Percentiles rank a stretch among this genome's conserved stretches.
phyloP scores from a whole-genome alignment of 768 basidiomycete genomes.

The Lactifluus volemus region DNA sequence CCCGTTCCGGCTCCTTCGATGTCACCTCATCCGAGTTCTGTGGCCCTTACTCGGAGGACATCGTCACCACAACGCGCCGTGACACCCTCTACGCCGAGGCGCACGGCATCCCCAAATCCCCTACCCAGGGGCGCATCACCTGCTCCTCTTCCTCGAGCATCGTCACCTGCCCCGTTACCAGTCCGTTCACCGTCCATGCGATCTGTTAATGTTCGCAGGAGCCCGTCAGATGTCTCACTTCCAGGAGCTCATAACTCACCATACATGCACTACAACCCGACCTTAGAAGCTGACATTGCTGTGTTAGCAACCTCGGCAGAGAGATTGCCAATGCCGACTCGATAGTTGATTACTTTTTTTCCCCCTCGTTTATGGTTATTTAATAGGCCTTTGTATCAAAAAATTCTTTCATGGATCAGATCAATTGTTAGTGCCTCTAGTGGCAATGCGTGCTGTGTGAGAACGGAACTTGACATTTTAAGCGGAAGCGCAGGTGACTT shows the following conservation, averaged over 20 bases:
- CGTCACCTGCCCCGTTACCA: constrained; percentile 10
- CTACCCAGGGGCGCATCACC: constrained; percentile 10
- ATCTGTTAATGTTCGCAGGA: neutral
- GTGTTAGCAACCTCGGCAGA: constrained; percentile 11
- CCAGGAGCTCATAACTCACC: constrained; percentile 16
- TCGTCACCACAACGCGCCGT: neutral
- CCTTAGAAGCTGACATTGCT: constrained; percentile 13
- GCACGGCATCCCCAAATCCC: constrained; percentile 7
- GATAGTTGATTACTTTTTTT: neutral
- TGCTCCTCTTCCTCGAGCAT: constrained; percentile 9
- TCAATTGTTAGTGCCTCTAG: no score
- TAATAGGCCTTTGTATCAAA: neutral
- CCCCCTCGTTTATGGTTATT: neutral
- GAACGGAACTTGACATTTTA: neutral
- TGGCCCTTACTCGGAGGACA: neutral
- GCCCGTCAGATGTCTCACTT: constrained; percentile 10
- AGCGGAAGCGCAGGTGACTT: neutral
- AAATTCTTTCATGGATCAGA: neutral
- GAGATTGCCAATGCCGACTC: neutral
- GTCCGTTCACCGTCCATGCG: constrained; percentile 14
- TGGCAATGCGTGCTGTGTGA: neutral
- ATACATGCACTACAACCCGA: constrained; percentile 16
- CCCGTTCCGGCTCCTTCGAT: constrained; percentile 10
- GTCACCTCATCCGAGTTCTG: constrained; percentile 9
- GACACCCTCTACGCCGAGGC: neutral